phyloP scores from a whole-genome alignment of 176 grass and related monocot genomes.

The Oryza rufipogon region DNA sequence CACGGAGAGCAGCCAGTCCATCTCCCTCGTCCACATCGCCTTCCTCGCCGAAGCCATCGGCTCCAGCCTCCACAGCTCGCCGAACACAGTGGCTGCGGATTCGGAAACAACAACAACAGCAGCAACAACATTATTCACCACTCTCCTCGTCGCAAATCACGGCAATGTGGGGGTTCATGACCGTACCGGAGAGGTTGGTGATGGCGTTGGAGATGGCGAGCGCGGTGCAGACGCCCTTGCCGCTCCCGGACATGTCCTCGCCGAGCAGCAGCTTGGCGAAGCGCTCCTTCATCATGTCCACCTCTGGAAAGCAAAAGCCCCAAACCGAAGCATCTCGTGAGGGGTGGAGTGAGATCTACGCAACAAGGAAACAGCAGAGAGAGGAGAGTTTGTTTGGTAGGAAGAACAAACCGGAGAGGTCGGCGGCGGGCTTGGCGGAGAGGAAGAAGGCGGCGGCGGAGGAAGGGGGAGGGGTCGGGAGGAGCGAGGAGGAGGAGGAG shows the following conservation, averaged over 20 bases:
- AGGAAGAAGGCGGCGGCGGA: conserved; percentile 53
- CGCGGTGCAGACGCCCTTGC: conserved; percentile 96
- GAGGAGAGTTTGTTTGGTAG: conserved; percentile 35
- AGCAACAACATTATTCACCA: too few species aligned
- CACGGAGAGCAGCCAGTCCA: conserved; percentile 92
- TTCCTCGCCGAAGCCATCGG: conserved; percentile 81
- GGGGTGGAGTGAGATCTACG: background rate
- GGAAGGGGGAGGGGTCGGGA: conserved; percentile 34
- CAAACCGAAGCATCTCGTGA: conserved; percentile 8
- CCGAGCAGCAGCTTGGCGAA: conserved; percentile 97
- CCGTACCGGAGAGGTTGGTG: conserved; percentile 94
- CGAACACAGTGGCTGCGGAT: conserved; percentile 83
- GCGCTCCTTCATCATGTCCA: conserved; percentile 99
- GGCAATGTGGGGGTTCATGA: conserved; percentile 26
- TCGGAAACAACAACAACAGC: background rate
- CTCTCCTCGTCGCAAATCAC: conserved; percentile 7
- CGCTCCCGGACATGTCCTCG: conserved; percentile 99
- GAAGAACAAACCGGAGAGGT: conserved; percentile 60
- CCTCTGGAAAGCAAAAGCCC: conserved; percentile 44
- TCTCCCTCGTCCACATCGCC: conserved; percentile 96
- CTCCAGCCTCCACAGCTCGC: conserved; percentile 97
- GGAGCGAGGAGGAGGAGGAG: conserved; percentile 43
- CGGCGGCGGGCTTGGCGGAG: conserved; percentile 55
- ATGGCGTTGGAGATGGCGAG: conserved; percentile 98
- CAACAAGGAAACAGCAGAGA: background rate